Percentiles rank a stretch among this genome's conserved stretches.
Evolutionary conservation across 2,329 filamentous ascomycete genomes (phyloP).

Genomic region (Penicillium sp.): DNA sequence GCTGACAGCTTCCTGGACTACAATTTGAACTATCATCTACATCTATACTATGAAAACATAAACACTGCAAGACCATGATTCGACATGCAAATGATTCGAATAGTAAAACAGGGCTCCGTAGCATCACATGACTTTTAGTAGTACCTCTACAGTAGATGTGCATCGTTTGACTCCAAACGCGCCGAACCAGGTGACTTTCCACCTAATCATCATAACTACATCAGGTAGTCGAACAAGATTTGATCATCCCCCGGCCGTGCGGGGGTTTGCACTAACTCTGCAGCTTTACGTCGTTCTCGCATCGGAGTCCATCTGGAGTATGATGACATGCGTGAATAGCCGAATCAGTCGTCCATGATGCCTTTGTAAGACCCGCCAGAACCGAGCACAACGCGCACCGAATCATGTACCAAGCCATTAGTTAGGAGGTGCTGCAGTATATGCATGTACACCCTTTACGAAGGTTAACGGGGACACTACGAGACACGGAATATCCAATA

Average conservation of each 20-base stretch:
- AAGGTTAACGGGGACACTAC: background rate
- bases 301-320: background rate
- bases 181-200: conserved; percentile 1
- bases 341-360: background rate
- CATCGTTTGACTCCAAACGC: conserved; percentile 2
- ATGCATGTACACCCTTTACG: too few relatives aligned
- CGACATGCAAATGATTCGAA: too few relatives aligned
- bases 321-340: background rate
- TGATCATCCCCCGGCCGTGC: background rate
- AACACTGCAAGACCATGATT: too few relatives aligned
- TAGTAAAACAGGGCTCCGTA: background rate
- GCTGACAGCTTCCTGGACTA: too few relatives aligned
- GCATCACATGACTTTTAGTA: background rate
- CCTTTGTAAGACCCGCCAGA: background rate
- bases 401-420: background rate
- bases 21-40: too few relatives aligned
- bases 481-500: background rate
- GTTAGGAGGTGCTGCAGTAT: background rate
- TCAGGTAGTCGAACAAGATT: background rate
- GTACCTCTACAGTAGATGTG: background rate
- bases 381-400: background rate
- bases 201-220: conserved; percentile 1
- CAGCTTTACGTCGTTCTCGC: conserved; percentile 7
- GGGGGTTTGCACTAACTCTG: background rate
- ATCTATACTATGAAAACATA: too few relatives aligned